Percentiles rank a stretch among this genome's conserved stretches.
phyloP scores from a whole-genome alignment of 345 rosid species.

The Reutealis trisperma region DNA sequence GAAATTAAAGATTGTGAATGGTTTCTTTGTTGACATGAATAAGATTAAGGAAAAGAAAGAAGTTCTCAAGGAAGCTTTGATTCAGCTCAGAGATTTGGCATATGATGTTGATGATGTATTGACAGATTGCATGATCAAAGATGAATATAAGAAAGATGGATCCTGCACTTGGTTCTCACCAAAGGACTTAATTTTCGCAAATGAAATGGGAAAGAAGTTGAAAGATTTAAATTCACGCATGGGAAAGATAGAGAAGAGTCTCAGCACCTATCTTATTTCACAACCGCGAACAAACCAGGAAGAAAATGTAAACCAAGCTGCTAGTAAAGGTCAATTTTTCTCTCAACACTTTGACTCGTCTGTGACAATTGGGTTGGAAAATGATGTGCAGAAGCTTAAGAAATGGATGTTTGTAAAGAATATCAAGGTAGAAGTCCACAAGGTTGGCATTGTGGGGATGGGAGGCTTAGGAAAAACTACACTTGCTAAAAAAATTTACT shows the following conservation, averaged over 20 bases:
- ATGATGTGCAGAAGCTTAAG: constrained; percentile 22
- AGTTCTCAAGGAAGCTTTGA: too few relatives aligned
- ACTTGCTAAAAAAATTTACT: constrained; percentile 24
- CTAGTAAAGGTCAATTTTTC: neutral
- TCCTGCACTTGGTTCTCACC: too few relatives aligned
- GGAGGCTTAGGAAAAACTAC: constrained; percentile 41
- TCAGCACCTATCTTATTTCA: constrained; percentile 5
- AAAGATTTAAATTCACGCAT: constrained; percentile 27
- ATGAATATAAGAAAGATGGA: too few relatives aligned
- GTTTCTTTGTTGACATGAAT: too few relatives aligned
- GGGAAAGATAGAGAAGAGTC: constrained; percentile 2
- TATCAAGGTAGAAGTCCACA: neutral
- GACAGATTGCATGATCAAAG: too few relatives aligned
- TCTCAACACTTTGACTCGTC: neutral
- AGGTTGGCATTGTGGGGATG: constrained; percentile 36
- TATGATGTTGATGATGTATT: too few relatives aligned
- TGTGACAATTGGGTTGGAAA: constrained; percentile 27
- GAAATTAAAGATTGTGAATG: too few relatives aligned
- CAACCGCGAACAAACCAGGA: neutral
- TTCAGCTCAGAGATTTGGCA: too few relatives aligned
- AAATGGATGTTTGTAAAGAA: constrained; percentile 15
- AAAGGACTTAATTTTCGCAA: too few relatives aligned
- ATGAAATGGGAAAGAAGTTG: neutral
- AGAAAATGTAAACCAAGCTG: neutral
- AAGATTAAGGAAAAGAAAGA: too few relatives aligned